Percentiles rank a stretch among this genome's conserved stretches.
Conservation (phyloP, 1,139 yeast species). For the Suhomyces taliae region DNA sequence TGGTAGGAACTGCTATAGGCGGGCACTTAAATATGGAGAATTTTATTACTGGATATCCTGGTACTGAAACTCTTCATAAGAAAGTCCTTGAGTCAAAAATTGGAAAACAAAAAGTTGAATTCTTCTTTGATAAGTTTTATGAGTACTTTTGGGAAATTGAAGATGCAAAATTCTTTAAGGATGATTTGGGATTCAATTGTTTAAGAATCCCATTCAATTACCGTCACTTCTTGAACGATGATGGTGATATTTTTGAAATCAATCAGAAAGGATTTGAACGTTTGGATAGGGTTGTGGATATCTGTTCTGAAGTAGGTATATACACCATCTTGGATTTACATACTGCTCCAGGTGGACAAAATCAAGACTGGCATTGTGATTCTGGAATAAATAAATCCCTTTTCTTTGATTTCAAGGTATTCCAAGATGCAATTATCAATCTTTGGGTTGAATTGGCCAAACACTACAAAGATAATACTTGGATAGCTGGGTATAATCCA, state of each 20-base stretch:
- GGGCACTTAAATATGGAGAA: constrained; percentile 53
- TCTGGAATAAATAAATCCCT: constrained; percentile 42
- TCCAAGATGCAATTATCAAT: constrained; percentile 42
- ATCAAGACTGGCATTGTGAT: constrained; percentile 52
- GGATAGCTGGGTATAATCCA: constrained; percentile 52
- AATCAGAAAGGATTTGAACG: constrained; percentile 42
- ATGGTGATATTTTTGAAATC: constrained; percentile 33
- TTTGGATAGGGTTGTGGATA: constrained; percentile 39
- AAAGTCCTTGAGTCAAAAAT: constrained; percentile 31
- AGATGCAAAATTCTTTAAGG: constrained; percentile 42
- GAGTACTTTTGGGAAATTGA: constrained; percentile 49
- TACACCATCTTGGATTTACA: constrained; percentile 48
- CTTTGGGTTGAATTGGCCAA: constrained; percentile 44
- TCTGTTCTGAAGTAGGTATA: constrained; percentile 38
- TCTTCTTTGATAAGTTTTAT: constrained; percentile 46
- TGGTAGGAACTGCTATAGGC: constrained; percentile 44
- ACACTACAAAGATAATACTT: constrained; percentile 40
- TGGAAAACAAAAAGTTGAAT: constrained; percentile 44
- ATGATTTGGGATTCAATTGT: constrained; percentile 41
- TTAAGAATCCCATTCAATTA: constrained; percentile 49
- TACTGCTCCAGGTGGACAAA: constrained; percentile 50
- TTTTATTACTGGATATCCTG: constrained; percentile 51
- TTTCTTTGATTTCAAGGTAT: constrained; percentile 47
- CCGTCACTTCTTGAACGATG: constrained; percentile 45
- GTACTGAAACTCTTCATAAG: constrained; percentile 49